phyloP scores from a whole-genome alignment of 306 rosid genomes.

The Sphenostylis stenocarpa region DNA sequence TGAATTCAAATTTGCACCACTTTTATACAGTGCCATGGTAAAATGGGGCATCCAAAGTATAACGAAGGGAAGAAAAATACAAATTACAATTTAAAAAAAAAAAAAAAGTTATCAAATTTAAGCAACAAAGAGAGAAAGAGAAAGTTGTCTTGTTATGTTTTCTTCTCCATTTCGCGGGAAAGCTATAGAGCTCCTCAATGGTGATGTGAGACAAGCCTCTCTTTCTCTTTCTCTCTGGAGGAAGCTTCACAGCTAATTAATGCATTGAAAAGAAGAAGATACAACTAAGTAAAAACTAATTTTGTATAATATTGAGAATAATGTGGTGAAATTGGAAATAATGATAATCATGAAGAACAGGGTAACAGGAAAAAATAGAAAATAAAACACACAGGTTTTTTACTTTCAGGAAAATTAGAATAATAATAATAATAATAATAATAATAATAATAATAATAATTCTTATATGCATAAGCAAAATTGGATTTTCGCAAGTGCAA shows the following conservation, averaged over 20 bases:
- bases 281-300: neutral
- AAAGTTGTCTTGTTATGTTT: neutral
- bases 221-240: conserved; percentile 24
- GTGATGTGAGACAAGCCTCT: conserved; percentile 34
- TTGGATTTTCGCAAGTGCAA: too few species aligned
- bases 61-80: neutral
- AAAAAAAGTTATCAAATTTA: neutral
- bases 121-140: neutral
- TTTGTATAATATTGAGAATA: neutral
- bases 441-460: too few species aligned
- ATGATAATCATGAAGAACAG: neutral
- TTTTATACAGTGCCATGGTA: conserved; percentile 30
- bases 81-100: neutral
- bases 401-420: neutral
- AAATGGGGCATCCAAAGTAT: neutral
- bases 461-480: too few species aligned
- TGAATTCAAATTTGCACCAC: conserved; percentile 20
- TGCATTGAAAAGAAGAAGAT: neutral
- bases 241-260: conserved; percentile 32
- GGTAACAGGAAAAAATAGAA: neutral
- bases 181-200: conserved; percentile 54
- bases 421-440: too few species aligned
- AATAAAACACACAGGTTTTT: neutral
- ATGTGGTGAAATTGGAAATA: neutral
- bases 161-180: conserved; percentile 56